Conservation (phyloP, 495 filamentous ascomycete species). For the Penicillium canescens region DNA sequence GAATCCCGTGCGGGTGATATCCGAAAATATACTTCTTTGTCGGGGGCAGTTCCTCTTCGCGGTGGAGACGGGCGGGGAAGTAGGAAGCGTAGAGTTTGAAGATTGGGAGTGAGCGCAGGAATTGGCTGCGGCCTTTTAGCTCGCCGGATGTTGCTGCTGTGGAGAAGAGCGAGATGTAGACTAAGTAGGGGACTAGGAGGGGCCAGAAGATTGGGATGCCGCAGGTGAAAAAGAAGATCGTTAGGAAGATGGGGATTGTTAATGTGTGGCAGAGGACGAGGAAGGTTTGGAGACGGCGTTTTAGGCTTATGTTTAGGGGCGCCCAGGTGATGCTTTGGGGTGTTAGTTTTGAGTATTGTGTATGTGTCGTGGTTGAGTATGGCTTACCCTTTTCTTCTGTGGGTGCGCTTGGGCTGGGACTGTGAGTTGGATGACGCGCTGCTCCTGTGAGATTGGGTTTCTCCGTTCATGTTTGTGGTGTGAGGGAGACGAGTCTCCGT, state of each 20-base stretch:
- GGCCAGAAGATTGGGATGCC: constrained; percentile 92
- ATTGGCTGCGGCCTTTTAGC: constrained; percentile 69
- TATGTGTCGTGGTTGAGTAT: not conserved
- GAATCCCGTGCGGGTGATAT: constrained; percentile 97
- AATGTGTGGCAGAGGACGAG: constrained; percentile 85
- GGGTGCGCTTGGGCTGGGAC: not conserved
- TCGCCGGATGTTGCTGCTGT: constrained; percentile 71
- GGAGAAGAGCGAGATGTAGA: constrained; percentile 78
- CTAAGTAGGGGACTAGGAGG: constrained; percentile 82
- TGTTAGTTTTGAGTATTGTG: not conserved
- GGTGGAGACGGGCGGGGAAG: constrained; percentile 86
- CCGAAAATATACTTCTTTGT: constrained; percentile 97
- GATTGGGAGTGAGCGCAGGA: constrained; percentile 68
- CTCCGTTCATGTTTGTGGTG: constrained; percentile 1
- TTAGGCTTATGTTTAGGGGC: constrained; percentile 81
- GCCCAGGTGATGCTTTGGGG: constrained; percentile 71
- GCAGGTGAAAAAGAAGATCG: constrained; percentile 88
- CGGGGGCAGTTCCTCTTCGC: constrained; percentile 70
- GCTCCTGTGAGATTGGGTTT: not conserved
- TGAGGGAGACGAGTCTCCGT: not conserved
- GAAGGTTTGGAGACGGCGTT: constrained; percentile 83
- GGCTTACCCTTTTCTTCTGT: constrained; percentile 1
- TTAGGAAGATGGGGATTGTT: constrained; percentile 70
- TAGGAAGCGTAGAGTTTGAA: constrained; percentile 93
- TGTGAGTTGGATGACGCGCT: not conserved